Evolutionary conservation across 1,139 yeast species (phyloP), one percentile per base, ranked within the genome.

Genomic region (Saccharomyces hybrid): DNA sequence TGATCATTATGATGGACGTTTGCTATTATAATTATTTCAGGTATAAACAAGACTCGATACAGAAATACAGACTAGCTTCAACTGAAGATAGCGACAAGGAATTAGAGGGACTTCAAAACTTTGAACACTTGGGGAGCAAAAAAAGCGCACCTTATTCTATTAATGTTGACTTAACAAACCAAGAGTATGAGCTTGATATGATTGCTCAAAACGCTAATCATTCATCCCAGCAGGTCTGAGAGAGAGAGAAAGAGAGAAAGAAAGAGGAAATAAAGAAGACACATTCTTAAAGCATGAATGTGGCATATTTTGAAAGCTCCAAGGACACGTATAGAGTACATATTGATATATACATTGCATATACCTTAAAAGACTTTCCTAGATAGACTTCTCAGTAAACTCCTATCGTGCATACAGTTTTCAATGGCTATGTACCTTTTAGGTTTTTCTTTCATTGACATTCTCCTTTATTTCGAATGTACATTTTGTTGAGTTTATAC

Each of bases 1-100:
- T 78, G 0, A 73, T 90, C n/a, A 89, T 97, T 0, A 74, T 91
- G 53, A 64, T 77, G 14, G 96, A 93, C 62, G 89, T 93, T 42
- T 72, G 80, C 26, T 87, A 93, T 82, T 93, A 93, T 71, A 91
- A 91, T 67, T 77, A 78, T 62, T 83, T 81, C 67, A 74, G 93
- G 59, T 75, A 74, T 58, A 68, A 65, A 38, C 75, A 77, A 53
- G 64, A 60, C 28, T 48, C 52, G 51, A 55, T 52, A 52, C 46
- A 47, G 44, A 49, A 50, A 2, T 51, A 50, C 41, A 44, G 11
- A 4, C 42, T 41, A 12, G 27, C 52, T 19, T 24, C 54, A 1
- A 11, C 24, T 8, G 38, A 41, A 41, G 48, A 49, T 49, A 12
- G 8, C 12, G 14, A 14, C 12, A 34, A 28, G 27, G 41, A 27